Evolutionary conservation across 306 rosid genomes (phyloP), one percentile per base, ranked within the genome.

Genomic region (Cucurbita ficifolia): DNA sequence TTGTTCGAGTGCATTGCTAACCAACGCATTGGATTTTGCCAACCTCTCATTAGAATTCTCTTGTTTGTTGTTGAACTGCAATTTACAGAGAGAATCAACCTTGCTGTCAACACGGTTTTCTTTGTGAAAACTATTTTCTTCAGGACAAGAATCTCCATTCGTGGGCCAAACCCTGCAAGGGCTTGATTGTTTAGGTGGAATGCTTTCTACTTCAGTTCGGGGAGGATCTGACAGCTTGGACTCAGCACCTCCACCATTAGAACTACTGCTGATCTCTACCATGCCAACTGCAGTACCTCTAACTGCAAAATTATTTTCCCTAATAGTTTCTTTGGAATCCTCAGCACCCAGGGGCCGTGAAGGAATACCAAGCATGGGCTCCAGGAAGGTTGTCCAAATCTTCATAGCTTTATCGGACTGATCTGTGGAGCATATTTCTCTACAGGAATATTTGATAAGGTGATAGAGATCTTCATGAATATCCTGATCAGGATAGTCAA

Each of bases 391-490:
- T 64, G 87, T 84, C 87, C 95, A 95, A 73, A 95, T 87, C 78
- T 87, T 89, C 92, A 91, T 88, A 59, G 84, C 89, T 82, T 95
- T 91, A 80, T 80, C 86, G 48, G 84, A 79, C 77, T 89, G 86
- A 74, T 95, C 97, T 12, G 91, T 86, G 58, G 96, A 74, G 88
- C 88, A 89, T 35, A 95, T 72, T 86, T 95, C 99, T 65, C 86
- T 86, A 82, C 96, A 89, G 56, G 97, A 91, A 88, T 84, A 89
- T 60, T 83, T 82, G 75, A 95, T 80, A 58, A 91, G 96, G 78
- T 95, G 90, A 78, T 88, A 95, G 80, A 95, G 77, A 78, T 95
- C 97, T 67, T 91, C 96, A 51, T 91, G 93, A 83, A 95, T 82
- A 67, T 83, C 85, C 69, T 69, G 38, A 81, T 95, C 96, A 61